Evolutionary conservation across 1,139 yeast species (phyloP).

Genomic region (Pneumocystis wakefieldiae): DNA sequence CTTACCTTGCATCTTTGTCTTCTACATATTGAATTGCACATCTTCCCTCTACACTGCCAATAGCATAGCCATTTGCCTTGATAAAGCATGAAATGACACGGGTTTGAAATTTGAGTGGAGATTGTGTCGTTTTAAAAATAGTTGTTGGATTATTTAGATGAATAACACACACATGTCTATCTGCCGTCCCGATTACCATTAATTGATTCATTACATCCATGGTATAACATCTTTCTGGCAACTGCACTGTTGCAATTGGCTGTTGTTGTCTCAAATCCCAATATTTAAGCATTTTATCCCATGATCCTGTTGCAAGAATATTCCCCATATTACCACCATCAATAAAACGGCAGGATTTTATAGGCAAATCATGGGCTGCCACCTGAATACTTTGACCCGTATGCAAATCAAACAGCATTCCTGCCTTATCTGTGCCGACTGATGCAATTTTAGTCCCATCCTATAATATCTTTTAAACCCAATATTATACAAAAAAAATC

Average conservation of each 20-base stretch:
- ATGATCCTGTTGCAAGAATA: conserved; percentile 80
- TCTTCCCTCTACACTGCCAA: conserved; percentile 90
- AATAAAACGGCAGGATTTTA: conserved; percentile 57
- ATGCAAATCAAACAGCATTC: conserved; percentile 66
- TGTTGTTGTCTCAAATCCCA: conserved; percentile 87
- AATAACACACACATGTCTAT: conserved; percentile 61
- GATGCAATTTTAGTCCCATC: conserved; percentile 83
- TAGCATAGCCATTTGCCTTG: conserved; percentile 79
- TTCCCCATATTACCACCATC: conserved; percentile 62
- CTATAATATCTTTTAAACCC: neutral
- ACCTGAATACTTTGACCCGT: conserved; percentile 71
- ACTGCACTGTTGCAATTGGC: conserved; percentile 63
- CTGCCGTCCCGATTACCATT: conserved; percentile 86
- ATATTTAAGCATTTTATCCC: conserved; percentile 90
- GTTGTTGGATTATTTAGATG: conserved; percentile 67
- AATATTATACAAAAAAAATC: neutral
- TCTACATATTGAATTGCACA: conserved; percentile 93
- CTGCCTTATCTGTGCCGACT: conserved; percentile 90
- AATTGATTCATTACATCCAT: conserved; percentile 75
- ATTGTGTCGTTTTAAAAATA: conserved; percentile 55
- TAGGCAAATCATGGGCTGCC: conserved; percentile 77
- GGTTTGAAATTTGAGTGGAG: conserved; percentile 90
- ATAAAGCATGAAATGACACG: conserved; percentile 71
- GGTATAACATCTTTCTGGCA: conserved; percentile 83
- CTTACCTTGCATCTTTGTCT: conserved; percentile 47